These are phyloP conservation scores for Drechmeria coniospora DNA, from an alignment of 2,329 filamentous ascomycete genomes.

Conservation along the genomic window DNA sequence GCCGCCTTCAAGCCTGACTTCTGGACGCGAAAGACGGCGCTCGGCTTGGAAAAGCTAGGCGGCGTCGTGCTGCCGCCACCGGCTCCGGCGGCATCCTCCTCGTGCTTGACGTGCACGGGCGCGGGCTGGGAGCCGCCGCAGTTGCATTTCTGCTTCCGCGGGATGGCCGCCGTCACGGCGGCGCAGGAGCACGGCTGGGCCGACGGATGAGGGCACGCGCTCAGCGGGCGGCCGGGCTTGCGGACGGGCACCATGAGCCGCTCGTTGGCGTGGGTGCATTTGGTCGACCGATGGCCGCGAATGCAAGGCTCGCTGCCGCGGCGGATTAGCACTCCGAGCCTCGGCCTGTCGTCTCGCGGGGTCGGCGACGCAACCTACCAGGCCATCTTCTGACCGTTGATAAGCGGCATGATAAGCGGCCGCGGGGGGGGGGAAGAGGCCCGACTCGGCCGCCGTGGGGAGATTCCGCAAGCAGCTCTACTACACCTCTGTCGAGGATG, in stretches of 20 bases:
- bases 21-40: conserved; percentile 26
- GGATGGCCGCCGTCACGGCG: conserved; percentile 49
- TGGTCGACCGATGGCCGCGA: conserved; percentile 59
- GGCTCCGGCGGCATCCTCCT: conserved; percentile 12
- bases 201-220: conserved; percentile 50
- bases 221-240: conserved; percentile 56
- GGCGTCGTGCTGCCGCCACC: conserved; percentile 11
- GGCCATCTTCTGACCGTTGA: conserved; percentile 58
- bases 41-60: conserved; percentile 16
- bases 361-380: conserved; percentile 36
- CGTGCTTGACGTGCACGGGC: conserved; percentile 8
- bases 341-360: not conserved
- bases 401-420: conserved; percentile 41
- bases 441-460: no score
- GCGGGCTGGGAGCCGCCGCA: conserved; percentile 25
- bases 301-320: conserved; percentile 54
- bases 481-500: no score
- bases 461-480: no score
- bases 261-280: conserved; percentile 53
- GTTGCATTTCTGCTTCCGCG: conserved; percentile 39
- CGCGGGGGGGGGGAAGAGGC: not conserved
- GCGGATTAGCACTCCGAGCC: not conserved
- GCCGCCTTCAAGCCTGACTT: conserved; percentile 23
- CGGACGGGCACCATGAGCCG: conserved; percentile 55
- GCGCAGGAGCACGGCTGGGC: conserved; percentile 46